phyloP scores from a whole-genome alignment of 768 basidiomycete genomes.

The Hygrophoropsis aurantiaca region DNA sequence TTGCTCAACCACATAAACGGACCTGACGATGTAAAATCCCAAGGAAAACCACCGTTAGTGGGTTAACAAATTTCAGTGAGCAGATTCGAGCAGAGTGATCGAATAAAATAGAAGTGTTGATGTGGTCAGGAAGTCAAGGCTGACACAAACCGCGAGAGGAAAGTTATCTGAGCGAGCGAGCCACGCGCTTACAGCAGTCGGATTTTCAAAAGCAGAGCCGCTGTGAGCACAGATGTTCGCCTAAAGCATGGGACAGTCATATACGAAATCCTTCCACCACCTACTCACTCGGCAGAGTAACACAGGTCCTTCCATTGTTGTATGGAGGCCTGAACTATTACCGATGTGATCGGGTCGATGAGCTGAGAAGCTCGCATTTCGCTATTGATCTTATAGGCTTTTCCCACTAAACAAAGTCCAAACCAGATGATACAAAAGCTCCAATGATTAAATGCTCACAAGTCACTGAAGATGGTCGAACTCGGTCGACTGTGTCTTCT shows the following conservation, averaged over 20 bases:
- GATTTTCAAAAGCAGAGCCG: not conserved
- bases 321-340: too few relatives aligned
- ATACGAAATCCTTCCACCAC: conserved; percentile 4
- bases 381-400: too few relatives aligned
- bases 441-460: too few relatives aligned
- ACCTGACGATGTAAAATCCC: not conserved
- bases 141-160: not conserved
- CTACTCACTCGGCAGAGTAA: conserved; percentile 4
- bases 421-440: too few relatives aligned
- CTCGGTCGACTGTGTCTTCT: too few relatives aligned
- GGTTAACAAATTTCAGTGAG: not conserved
- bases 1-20: not conserved
- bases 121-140: not conserved
- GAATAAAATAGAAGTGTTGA: not conserved
- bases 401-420: too few relatives aligned
- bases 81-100: not conserved
- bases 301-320: not conserved
- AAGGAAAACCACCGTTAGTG: not conserved
- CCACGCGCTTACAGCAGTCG: not conserved
- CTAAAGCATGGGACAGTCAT: conserved; percentile 1
- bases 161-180: not conserved
- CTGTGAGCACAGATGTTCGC: not conserved
- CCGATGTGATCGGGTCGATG: too few relatives aligned
- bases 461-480: too few relatives aligned
- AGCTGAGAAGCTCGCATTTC: too few relatives aligned